A percentile compares a stretch with the other conserved stretches of the same genome.
Evolutionary conservation across 495 filamentous ascomycete species (phyloP).

Genomic region (Jackrogersella multiformis): DNA sequence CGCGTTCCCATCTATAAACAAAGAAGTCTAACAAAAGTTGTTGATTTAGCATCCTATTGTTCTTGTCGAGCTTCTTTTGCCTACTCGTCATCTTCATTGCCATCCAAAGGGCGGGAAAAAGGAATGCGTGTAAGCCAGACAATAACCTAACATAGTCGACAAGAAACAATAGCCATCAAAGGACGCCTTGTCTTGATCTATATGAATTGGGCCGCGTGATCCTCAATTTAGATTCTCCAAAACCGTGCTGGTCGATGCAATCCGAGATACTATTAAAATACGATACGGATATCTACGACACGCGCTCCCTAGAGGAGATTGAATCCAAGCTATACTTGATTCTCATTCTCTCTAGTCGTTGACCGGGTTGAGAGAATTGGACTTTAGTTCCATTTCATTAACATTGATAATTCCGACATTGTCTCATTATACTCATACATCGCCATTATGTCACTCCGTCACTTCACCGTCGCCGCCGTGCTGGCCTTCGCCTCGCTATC

Average conservation of each 20-base stretch:
- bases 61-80: slow-evolving; percentile 28
- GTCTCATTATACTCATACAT: neutral
- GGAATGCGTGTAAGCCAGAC: slow-evolving; percentile 6
- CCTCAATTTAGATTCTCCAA: neutral
- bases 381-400: slow-evolving; percentile 8
- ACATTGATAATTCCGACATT: slow-evolving; percentile 1
- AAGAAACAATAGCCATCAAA: slow-evolving; percentile 28
- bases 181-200: slow-evolving; percentile 20
- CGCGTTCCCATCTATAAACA: slow-evolving; percentile 10
- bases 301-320: slow-evolving; percentile 28
- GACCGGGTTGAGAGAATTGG: slow-evolving; percentile 40
- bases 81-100: slow-evolving; percentile 10
- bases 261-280: slow-evolving; percentile 16
- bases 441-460: slow-evolving; percentile 41
- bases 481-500: slow-evolving; percentile 36
- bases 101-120: slow-evolving; percentile 23
- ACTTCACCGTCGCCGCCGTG: slow-evolving; percentile 38
- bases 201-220: slow-evolving; percentile 30
- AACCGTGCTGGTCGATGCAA: slow-evolving; percentile 12
- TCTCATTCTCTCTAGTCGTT: slow-evolving; percentile 42
- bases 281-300: slow-evolving; percentile 13
- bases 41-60: slow-evolving; percentile 39
- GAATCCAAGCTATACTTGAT: slow-evolving; percentile 19
- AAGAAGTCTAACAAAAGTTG: slow-evolving; percentile 27
- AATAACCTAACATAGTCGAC: neutral